Conservation (phyloP, 345 rosid species). For the Noccaea caerulescens region DNA sequence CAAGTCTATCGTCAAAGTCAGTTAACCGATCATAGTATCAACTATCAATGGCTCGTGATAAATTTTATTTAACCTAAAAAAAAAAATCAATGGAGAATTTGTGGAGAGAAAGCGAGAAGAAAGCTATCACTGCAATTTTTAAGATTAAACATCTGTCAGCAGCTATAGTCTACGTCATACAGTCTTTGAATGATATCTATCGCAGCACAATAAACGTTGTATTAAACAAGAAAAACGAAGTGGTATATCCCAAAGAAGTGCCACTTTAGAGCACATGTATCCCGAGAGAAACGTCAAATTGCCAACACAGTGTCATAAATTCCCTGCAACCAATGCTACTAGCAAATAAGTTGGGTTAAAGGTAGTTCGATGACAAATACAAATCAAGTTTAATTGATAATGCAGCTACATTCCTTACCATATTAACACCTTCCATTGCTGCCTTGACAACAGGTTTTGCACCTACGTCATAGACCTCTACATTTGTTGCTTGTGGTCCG, state of each 20-base stretch:
- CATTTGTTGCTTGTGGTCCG: constrained; percentile 75
- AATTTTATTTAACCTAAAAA: no score
- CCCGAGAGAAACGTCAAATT: constrained; percentile 50
- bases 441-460: constrained; percentile 95
- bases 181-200: background rate
- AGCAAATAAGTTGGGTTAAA: background rate
- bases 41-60: no score
- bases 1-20: no score
- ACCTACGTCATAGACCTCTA: constrained; percentile 89
- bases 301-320: constrained; percentile 16
- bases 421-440: constrained; percentile 99
- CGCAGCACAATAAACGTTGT: background rate
- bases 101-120: no score
- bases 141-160: constrained; percentile 22
- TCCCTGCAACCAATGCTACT: constrained; percentile 10
- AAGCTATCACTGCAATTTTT: no score
- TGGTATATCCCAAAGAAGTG: no score
- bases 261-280: constrained; percentile 69
- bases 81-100: no score
- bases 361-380: no score
- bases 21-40: no score
- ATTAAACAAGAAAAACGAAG: constrained; percentile 10
- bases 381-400: background rate
- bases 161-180: background rate
- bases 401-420: constrained; percentile 55